phyloP scores from a whole-genome alignment of 2,329 filamentous ascomycete genomes.

The Claviceps sp. region DNA sequence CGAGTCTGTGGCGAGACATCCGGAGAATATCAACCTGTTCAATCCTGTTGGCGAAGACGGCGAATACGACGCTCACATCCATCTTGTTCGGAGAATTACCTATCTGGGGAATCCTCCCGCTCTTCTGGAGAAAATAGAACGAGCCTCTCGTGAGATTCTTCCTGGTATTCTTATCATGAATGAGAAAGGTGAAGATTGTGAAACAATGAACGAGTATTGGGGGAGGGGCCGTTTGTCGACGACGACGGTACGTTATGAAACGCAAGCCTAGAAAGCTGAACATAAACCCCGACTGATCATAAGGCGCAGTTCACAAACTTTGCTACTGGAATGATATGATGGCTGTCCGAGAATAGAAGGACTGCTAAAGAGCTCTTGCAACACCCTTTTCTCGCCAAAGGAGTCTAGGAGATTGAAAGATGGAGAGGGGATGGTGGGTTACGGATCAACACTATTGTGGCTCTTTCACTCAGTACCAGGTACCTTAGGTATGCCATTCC shows the following conservation, averaged over 20 bases:
- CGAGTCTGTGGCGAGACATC: no score
- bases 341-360: slow-evolving; percentile 14
- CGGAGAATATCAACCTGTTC: slow-evolving; percentile 6
- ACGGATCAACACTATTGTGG: no score
- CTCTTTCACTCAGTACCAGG: no score
- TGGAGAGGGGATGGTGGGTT: no score
- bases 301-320: slow-evolving; percentile 12
- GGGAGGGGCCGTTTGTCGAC: slow-evolving; percentile 10
- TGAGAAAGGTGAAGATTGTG: slow-evolving; percentile 2
- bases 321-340: slow-evolving; percentile 13
- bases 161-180: slow-evolving; percentile 2
- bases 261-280: slow-evolving; percentile 3
- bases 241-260: slow-evolving; percentile 4
- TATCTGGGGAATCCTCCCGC: slow-evolving; percentile 9
- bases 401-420: no score
- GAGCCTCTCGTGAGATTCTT: slow-evolving; percentile 5
- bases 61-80: slow-evolving; percentile 12
- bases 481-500: no score
- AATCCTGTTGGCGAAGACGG: slow-evolving; percentile 9
- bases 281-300: slow-evolving; percentile 10
- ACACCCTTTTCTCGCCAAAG: neutral
- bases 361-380: slow-evolving; percentile 11
- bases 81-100: slow-evolving; percentile 11
- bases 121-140: slow-evolving; percentile 8
- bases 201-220: slow-evolving; percentile 12